Percentiles rank a stretch among this genome's conserved stretches.
These are phyloP conservation scores for Fusarium sp. DNA, from an alignment of 2,329 filamentous ascomycete genomes.

Conservation along the genomic window DNA sequence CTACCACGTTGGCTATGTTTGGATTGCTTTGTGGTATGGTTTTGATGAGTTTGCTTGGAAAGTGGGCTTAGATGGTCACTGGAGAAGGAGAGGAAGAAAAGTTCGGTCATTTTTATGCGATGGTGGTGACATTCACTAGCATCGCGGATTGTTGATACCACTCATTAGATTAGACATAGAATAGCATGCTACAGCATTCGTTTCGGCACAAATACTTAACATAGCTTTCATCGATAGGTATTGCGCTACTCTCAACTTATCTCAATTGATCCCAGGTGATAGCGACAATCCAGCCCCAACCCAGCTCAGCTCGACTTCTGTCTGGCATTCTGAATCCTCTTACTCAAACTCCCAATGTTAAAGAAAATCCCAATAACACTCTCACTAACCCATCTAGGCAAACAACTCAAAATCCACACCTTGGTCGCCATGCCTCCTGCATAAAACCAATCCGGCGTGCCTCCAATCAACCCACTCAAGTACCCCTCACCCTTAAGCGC, in stretches of 20 bases:
- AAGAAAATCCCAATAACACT: slow-evolving; percentile 46
- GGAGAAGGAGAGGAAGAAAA: neutral
- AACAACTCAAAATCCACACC: slow-evolving; percentile 45
- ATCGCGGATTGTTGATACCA: neutral
- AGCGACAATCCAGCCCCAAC: neutral
- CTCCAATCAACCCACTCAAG: slow-evolving; percentile 50
- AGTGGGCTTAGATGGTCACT: slow-evolving; percentile 70
- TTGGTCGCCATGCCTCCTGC: slow-evolving; percentile 49
- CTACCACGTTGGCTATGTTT: slow-evolving; percentile 62
- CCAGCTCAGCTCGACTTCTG: slow-evolving; percentile 39
- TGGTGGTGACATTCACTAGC: neutral
- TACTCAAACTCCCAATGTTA: slow-evolving; percentile 44
- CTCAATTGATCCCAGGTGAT: neutral
- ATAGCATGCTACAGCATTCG: neutral
- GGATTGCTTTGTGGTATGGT: slow-evolving; percentile 72
- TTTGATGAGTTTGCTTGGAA: slow-evolving; percentile 78
- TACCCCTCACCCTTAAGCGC: slow-evolving; percentile 57
- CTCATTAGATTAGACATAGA: slow-evolving; percentile 2
- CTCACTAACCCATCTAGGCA: slow-evolving; percentile 49
- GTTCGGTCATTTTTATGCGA: neutral
- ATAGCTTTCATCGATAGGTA: neutral
- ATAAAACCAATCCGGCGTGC: slow-evolving; percentile 52
- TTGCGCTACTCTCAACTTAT: too few relatives aligned
- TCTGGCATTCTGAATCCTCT: slow-evolving; percentile 41
- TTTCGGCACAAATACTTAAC: neutral